These are phyloP conservation scores for Zygosaccharomyces pseudobailii DNA, from an alignment of 1,139 yeast genomes.

Conservation along the genomic window DNA sequence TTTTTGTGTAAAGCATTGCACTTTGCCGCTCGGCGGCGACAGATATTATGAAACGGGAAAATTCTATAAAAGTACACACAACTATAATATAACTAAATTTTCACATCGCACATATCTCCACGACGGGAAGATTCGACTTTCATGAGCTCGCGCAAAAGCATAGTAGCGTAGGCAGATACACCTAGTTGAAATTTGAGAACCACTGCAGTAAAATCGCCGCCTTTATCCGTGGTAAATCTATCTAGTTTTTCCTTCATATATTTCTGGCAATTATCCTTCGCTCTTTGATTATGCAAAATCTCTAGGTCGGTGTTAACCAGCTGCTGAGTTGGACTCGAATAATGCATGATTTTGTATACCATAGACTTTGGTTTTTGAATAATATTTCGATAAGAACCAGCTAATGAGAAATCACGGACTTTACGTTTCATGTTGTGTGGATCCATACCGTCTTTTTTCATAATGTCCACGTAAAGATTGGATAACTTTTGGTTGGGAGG, in stretches of 20 bases:
- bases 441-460: constrained; percentile 79
- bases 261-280: constrained; percentile 32
- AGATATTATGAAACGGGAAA: neutral
- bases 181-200: constrained; percentile 74
- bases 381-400: constrained; percentile 85
- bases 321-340: constrained; percentile 59
- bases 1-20: too few species aligned
- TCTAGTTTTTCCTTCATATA: constrained; percentile 33
- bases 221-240: constrained; percentile 38
- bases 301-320: constrained; percentile 82
- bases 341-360: constrained; percentile 60
- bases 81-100: neutral
- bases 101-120: constrained; percentile 45
- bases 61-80: neutral
- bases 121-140: constrained; percentile 72
- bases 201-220: constrained; percentile 61
- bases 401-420: constrained; percentile 80
- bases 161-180: constrained; percentile 91
- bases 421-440: constrained; percentile 81
- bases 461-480: constrained; percentile 61
- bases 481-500: constrained; percentile 63
- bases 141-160: constrained; percentile 93
- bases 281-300: constrained; percentile 45
- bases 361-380: constrained; percentile 62
- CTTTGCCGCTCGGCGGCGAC: neutral